These are phyloP conservation scores for Ascochyta pisi DNA, from an alignment of 2,329 filamentous ascomycete species.

Conservation along the genomic window DNA sequence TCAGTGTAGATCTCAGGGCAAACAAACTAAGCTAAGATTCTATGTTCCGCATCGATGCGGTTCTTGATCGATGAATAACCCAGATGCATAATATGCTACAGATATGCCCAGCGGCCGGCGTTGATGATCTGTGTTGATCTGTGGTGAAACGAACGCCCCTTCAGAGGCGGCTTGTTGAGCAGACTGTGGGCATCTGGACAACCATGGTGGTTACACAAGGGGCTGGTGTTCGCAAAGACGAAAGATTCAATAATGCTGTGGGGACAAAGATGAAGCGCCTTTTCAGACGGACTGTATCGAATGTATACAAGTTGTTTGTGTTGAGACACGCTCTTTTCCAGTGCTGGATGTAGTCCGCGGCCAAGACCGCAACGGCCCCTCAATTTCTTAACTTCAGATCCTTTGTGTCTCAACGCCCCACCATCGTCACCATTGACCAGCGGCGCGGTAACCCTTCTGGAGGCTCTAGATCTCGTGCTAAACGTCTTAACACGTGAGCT, in stretches of 20 bases:
- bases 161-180: not conserved
- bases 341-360: slow-evolving; percentile 9
- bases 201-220: not conserved
- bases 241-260: slow-evolving; percentile 10
- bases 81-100: not conserved
- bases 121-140: not conserved
- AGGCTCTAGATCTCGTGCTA: slow-evolving; percentile 18
- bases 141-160: not conserved
- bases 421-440: slow-evolving; percentile 10
- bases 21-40: not conserved
- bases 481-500: slow-evolving; percentile 16
- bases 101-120: not conserved
- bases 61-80: not conserved
- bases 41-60: not conserved
- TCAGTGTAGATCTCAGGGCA: not conserved
- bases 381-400: slow-evolving; percentile 4
- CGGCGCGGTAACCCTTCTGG: slow-evolving; percentile 8
- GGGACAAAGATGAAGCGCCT: slow-evolving; percentile 4
- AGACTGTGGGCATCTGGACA: not conserved
- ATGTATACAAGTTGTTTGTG: slow-evolving; percentile 6
- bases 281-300: slow-evolving; percentile 13
- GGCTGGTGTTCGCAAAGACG: not conserved
- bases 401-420: slow-evolving; percentile 10
- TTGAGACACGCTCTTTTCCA: slow-evolving; percentile 16
- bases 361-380: slow-evolving; percentile 8